Percentiles rank a stretch among this genome's conserved stretches.
phyloP scores from a whole-genome alignment of 495 filamentous ascomycete species.

The Entonaema liquescens region DNA sequence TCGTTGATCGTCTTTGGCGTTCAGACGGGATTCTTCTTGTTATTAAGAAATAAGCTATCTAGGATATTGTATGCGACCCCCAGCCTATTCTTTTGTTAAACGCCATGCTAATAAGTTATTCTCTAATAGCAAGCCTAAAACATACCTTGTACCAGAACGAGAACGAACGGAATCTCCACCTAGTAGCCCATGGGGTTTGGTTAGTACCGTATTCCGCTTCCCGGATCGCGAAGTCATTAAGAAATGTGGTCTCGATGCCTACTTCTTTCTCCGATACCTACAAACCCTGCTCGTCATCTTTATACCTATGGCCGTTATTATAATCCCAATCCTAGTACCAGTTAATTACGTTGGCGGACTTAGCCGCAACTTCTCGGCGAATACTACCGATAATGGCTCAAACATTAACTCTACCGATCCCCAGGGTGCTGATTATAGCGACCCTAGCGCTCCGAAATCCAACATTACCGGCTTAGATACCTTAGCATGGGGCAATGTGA shows the following conservation, averaged over 20 bases:
- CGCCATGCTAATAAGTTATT: not conserved
- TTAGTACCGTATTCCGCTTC: constrained; percentile 76
- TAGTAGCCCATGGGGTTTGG: constrained; percentile 72
- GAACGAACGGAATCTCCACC: constrained; percentile 80
- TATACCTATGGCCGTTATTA: constrained; percentile 76
- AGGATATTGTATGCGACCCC: constrained; percentile 74
- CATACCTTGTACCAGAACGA: constrained; percentile 88
- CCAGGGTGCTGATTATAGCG: constrained; percentile 32
- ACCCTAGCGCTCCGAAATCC: constrained; percentile 48
- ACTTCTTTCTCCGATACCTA: constrained; percentile 96
- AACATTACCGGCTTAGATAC: constrained; percentile 76
- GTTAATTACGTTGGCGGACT: constrained; percentile 80
- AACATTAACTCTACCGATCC: constrained; percentile 47
- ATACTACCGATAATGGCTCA: constrained; percentile 42
- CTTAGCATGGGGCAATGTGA: constrained; percentile 92
- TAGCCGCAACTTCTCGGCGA: constrained; percentile 61
- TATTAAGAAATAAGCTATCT: constrained; percentile 78
- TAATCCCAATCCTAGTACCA: constrained; percentile 87
- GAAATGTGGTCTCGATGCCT: constrained; percentile 95
- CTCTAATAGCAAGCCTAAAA: constrained; percentile 76
- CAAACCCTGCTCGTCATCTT: constrained; percentile 95
- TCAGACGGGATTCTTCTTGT: constrained; percentile 77
- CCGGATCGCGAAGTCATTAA: constrained; percentile 88
- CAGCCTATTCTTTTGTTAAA: not conserved
- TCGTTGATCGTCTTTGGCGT: constrained; percentile 79